Evolutionary conservation across 2,329 filamentous ascomycete species (phyloP).

Genomic region (Fusarium palustre): DNA sequence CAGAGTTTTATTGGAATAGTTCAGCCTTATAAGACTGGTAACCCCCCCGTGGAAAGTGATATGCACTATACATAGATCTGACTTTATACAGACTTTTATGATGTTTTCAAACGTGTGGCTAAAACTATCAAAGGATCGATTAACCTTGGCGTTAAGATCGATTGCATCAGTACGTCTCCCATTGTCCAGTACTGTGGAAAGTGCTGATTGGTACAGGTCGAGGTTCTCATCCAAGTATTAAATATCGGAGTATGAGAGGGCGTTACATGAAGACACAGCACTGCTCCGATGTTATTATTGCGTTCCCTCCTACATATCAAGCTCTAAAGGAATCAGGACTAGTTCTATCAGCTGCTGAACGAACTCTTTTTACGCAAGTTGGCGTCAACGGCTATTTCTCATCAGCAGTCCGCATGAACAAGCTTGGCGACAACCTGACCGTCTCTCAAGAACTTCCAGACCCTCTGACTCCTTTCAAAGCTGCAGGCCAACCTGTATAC

Average conservation of each 20-base stretch:
- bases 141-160: background rate
- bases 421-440: background rate
- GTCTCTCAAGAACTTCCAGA: background rate
- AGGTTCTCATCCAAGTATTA: background rate
- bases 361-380: background rate
- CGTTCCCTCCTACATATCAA: background rate
- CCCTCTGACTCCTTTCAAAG: background rate
- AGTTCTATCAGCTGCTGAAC: background rate
- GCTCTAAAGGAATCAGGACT: background rate
- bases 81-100: background rate
- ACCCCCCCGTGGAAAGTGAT: too few relatives aligned
- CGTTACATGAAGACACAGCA: background rate
- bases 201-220: background rate
- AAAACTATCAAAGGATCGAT: background rate
- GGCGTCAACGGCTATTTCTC: constrained; percentile 1
- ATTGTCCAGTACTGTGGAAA: fast-evolving
- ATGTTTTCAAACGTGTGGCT: background rate
- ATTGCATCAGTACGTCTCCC: background rate
- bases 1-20: background rate
- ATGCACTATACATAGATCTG: background rate
- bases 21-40: background rate
- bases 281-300: background rate
- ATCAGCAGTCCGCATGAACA: background rate
- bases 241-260: background rate
- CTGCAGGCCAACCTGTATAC: background rate